Evolutionary conservation across 495 filamentous ascomycete species (phyloP).

Genomic region (Penicillium psychrofluorescens): DNA sequence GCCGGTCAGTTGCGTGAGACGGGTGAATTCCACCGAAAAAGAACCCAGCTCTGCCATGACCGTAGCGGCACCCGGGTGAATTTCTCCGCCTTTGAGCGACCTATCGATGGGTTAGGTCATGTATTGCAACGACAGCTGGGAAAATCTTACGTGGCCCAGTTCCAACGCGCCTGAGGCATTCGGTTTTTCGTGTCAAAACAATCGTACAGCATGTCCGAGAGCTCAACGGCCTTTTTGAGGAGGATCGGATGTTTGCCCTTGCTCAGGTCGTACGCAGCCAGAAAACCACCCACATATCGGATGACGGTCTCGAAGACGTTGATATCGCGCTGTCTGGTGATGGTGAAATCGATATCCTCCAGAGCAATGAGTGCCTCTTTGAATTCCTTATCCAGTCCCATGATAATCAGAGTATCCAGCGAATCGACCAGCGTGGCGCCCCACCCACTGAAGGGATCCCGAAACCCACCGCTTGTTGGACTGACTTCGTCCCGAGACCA

Average conservation of each 20-base stretch:
- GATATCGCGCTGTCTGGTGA: slow-evolving; percentile 43
- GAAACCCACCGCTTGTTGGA: slow-evolving; percentile 50
- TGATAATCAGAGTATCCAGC: slow-evolving; percentile 57
- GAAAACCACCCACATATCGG: slow-evolving; percentile 74
- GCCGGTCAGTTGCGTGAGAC: slow-evolving; percentile 80
- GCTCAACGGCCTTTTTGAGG: slow-evolving; percentile 76
- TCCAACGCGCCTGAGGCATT: slow-evolving; percentile 67
- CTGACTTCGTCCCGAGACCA: slow-evolving; percentile 75
- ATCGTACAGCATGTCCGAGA: slow-evolving; percentile 82
- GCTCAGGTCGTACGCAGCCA: slow-evolving; percentile 79
- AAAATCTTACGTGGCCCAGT: slow-evolving; percentile 33
- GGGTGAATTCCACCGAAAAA: slow-evolving; percentile 85
- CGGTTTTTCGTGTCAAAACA: slow-evolving; percentile 94
- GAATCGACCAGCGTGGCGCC: slow-evolving; percentile 53
- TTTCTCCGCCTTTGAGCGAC: slow-evolving; percentile 29
- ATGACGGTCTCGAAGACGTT: slow-evolving; percentile 88
- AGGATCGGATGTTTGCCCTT: slow-evolving; percentile 57
- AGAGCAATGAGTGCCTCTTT: slow-evolving; percentile 48
- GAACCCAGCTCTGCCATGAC: slow-evolving; percentile 80
- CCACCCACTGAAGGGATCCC: slow-evolving; percentile 55
- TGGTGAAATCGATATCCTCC: slow-evolving; percentile 48
- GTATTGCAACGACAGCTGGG: not conserved
- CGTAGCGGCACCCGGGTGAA: slow-evolving; percentile 33
- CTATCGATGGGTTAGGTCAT: slow-evolving; percentile 13
- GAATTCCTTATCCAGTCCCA: slow-evolving; percentile 54